phyloP scores from a whole-genome alignment of 1,284 basidiomycete genomes.

The Schizophyllum amplum region DNA sequence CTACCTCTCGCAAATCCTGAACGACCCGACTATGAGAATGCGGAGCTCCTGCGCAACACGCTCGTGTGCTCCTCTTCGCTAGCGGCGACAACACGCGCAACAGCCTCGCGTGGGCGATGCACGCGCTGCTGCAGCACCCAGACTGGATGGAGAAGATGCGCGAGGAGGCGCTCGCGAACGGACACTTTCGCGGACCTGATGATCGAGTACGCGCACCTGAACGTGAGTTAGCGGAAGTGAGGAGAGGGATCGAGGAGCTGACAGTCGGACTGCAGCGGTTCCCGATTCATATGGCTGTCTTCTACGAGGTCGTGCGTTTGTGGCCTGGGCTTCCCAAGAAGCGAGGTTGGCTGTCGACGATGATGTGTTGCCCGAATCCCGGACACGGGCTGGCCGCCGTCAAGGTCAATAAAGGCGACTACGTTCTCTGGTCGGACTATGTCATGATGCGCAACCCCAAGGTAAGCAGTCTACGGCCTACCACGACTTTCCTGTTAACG shows the following conservation, averaged over 20 bases:
- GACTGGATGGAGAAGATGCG: background rate
- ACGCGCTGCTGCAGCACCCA: constrained; percentile 11
- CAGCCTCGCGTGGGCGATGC: constrained; percentile 16
- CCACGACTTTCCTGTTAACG: no score
- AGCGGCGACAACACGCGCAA: constrained; percentile 19
- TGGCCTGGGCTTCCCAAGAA: constrained; percentile 22
- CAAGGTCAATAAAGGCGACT: constrained; percentile 15
- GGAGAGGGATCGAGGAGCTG: background rate
- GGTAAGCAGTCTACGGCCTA: constrained; percentile 6
- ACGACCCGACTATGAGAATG: background rate
- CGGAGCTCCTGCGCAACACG: constrained; percentile 14
- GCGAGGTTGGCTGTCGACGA: constrained; percentile 15
- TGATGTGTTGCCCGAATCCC: constrained; percentile 17
- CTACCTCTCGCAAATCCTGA: background rate
- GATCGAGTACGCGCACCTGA: background rate
- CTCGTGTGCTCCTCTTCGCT: constrained; percentile 19
- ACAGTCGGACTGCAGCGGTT: constrained; percentile 7
- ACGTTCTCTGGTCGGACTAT: constrained; percentile 20
- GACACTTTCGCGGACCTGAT: background rate
- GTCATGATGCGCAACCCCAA: constrained; percentile 15
- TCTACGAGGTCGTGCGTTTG: constrained; percentile 19
- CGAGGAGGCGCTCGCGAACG: background rate
- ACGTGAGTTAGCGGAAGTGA: background rate
- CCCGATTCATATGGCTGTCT: constrained; percentile 17
- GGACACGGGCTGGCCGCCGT: constrained; percentile 1